Evolutionary conservation across 208 protist genomes (phyloP), one percentile per base, ranked within the genome.

Genomic region (Crithidia bombi): DNA sequence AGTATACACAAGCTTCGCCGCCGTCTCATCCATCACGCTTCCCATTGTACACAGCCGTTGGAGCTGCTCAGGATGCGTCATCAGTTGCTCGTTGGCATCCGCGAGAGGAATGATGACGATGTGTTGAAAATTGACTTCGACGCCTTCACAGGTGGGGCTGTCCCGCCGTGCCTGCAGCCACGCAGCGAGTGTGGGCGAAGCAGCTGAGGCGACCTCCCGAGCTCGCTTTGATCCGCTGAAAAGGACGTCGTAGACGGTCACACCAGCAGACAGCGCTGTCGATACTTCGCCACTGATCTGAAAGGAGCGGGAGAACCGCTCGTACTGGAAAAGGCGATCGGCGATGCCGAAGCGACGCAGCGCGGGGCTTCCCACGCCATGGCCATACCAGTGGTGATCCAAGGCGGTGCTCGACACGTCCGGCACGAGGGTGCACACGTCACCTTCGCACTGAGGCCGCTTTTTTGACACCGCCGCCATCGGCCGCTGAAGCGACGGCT

Each of bases 101-200:
- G 82, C 72, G 38, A 91, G 85, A 19, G 86, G 86, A 11, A 91
- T 7, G 54, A 91, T 74, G 14, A 81, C 21, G 41, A 85, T 71
- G 51, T 91, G 86, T 71, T 89, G 82, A 43, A 87, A 91, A 39
- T 91, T 82, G 26, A 91, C 39, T 69, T 76, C 79, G 2, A 86
- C 85, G 43, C 69, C 52, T 41, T 75, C 64, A 41, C 64, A 75
- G 38, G 56, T 25, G 35, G 12, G 54, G 69, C 75, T 17, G 21
- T 30, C 17, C 5, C 51, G 50, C 39, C 59, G 39, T 6, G 32
- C 51, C 32, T 62, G 30, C 12, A 68, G 19, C 65, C 64, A 75
- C 2, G 58, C 68, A 35, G 30, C 54, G 65, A 63, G 61, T 50
- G 26, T 14, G 11, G 64, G 62, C 19, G 54, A 49, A 17, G 28